phyloP scores from a whole-genome alignment of 306 rosid genomes.

The Acacia melanoxylon region DNA sequence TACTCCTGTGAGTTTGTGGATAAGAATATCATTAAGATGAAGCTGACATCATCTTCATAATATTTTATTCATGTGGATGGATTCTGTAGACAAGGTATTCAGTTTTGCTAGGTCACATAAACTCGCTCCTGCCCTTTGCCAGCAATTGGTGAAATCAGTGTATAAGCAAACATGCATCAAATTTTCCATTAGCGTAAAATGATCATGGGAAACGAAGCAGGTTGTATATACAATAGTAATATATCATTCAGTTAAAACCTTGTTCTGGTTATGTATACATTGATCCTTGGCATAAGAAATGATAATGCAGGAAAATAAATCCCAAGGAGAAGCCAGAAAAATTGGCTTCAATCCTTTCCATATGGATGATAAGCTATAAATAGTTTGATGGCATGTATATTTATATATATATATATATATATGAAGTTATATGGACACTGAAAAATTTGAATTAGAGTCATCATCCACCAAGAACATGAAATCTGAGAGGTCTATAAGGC shows the following conservation, averaged over 20 bases:
- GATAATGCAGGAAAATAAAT: constrained; percentile 36
- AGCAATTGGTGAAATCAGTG: neutral
- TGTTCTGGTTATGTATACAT: constrained; percentile 36
- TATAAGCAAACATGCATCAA: neutral
- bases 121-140: no score
- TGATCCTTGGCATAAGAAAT: constrained; percentile 34
- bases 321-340: constrained; percentile 64
- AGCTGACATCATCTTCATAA: neutral
- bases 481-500: constrained; percentile 40
- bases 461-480: constrained; percentile 55
- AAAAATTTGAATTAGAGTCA: constrained; percentile 39
- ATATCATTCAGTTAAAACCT: constrained; percentile 43
- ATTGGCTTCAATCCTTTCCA: constrained; percentile 56
- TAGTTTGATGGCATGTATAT: constrained; percentile 37
- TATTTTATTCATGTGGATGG: neutral
- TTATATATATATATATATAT: neutral
- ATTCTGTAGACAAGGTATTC: neutral
- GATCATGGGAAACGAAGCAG: neutral
- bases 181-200: neutral
- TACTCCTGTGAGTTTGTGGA: neutral
- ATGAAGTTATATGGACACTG: constrained; percentile 38
- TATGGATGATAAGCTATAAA: constrained; percentile 26
- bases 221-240: constrained; percentile 22
- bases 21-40: neutral
- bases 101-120: no score